Evolutionary conservation across 176 grass and related monocot species (phyloP).

Genomic region (Oropetium thomaeum): DNA sequence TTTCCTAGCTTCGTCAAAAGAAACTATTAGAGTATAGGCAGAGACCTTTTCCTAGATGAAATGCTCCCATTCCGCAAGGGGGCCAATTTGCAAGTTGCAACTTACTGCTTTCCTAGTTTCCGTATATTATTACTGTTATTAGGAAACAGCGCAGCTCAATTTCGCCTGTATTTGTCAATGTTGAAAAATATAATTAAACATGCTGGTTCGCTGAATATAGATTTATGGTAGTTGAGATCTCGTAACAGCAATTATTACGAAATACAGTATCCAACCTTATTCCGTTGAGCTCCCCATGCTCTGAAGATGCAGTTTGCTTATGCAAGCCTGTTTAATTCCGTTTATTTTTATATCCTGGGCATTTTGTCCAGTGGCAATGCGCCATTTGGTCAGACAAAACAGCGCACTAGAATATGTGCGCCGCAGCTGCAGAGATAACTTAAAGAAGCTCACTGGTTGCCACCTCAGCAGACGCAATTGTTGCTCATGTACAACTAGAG

Average conservation of each 20-base stretch:
- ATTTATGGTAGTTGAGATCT: constrained; percentile 13
- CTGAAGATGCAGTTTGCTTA: neutral
- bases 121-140: too few species aligned
- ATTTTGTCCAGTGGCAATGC: constrained; percentile 23
- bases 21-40: neutral
- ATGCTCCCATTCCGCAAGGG: neutral
- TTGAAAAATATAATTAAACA: too few species aligned
- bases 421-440: constrained; percentile 18
- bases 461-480: constrained; percentile 32
- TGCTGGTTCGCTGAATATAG: too few species aligned
- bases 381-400: constrained; percentile 36
- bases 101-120: too few species aligned
- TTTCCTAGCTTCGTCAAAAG: constrained; percentile 1
- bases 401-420: constrained; percentile 14
- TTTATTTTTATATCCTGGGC: constrained; percentile 23
- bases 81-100: too few species aligned
- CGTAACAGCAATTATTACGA: neutral
- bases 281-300: constrained; percentile 1
- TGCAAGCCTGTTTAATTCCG: constrained; percentile 17
- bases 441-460: constrained; percentile 26
- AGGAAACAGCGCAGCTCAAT: too few species aligned
- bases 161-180: too few species aligned
- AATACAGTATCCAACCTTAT: neutral
- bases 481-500: constrained; percentile 7
- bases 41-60: constrained; percentile 3